phyloP scores from a whole-genome alignment of 306 rosid species.

The Vicia villosa region DNA sequence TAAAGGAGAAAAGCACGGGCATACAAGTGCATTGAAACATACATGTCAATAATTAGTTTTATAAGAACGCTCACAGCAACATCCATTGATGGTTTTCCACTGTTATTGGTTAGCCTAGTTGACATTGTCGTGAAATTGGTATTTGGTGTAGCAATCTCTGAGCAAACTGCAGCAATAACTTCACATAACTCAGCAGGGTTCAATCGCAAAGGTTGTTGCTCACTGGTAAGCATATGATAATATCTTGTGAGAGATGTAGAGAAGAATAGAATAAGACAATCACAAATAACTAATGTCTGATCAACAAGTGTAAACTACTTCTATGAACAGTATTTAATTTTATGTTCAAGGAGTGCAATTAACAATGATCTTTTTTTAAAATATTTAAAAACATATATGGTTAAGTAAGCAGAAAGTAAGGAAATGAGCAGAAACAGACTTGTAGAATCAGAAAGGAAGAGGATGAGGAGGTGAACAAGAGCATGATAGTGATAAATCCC shows the following conservation, averaged over 20 bases:
- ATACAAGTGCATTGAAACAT: conserved; percentile 45
- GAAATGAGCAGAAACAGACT: no score
- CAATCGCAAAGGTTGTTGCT: conserved; percentile 95
- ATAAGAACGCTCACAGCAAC: conserved; percentile 99
- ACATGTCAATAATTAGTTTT: conserved; percentile 97
- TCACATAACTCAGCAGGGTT: conserved; percentile 96
- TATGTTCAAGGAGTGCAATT: no score
- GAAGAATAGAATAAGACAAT: background rate
- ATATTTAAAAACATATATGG: no score
- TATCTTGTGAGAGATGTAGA: conserved; percentile 40
- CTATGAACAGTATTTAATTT: no score
- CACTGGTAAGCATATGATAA: conserved; percentile 65
- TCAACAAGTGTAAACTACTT: no score
- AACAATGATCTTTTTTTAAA: no score
- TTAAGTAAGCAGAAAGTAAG: no score
- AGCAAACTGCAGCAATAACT: conserved; percentile 98
- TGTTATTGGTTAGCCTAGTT: conserved; percentile 63
- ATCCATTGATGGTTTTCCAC: conserved; percentile 91
- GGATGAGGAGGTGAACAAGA: no score
- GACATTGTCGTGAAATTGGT: conserved; percentile 60
- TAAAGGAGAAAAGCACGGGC: no score
- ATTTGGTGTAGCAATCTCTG: conserved; percentile 68
- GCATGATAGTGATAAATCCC: no score
- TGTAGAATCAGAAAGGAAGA: no score
- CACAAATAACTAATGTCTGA: no score